Evolutionary conservation across 352 stramenopile genomes (phyloP).

Genomic region (Globisporangium spiculum): DNA sequence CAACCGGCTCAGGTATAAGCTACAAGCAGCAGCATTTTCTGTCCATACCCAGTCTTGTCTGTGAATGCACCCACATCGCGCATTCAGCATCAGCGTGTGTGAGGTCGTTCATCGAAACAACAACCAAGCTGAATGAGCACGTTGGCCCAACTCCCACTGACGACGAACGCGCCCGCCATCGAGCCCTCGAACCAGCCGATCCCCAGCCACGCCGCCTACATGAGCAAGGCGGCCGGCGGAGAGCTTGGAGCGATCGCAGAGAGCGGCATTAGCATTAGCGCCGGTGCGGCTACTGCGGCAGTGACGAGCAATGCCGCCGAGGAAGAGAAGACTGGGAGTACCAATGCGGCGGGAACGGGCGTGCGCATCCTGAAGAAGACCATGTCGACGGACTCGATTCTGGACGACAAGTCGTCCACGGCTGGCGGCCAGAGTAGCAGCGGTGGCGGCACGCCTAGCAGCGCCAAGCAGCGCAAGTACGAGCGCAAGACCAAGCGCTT

Average conservation of each 20-base stretch:
- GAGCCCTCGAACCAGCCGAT: slow-evolving; percentile 21
- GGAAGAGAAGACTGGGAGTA: background rate
- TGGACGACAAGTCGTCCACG: slow-evolving; percentile 10
- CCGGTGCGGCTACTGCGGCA: background rate
- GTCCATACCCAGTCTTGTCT: background rate
- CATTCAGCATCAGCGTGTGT: background rate
- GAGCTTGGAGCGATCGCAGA: slow-evolving; percentile 3
- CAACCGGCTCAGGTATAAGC: background rate
- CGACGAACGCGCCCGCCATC: slow-evolving; percentile 14
- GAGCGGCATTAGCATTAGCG: background rate
- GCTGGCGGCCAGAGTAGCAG: slow-evolving; percentile 19
- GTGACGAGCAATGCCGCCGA: background rate
- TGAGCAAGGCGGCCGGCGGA: slow-evolving; percentile 11
- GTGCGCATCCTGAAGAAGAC: slow-evolving; percentile 17
- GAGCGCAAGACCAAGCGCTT: slow-evolving; percentile 88
- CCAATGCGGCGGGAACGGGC: background rate
- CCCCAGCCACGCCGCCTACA: slow-evolving; percentile 11
- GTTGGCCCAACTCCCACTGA: background rate
- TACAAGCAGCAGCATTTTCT: background rate
- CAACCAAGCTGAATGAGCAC: slow-evolving; percentile 15
- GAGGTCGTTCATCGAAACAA: background rate
- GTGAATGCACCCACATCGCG: background rate
- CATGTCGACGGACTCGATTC: slow-evolving; percentile 23
- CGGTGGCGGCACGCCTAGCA: slow-evolving; percentile 20
- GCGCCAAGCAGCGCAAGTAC: slow-evolving; percentile 73